phyloP scores from a whole-genome alignment of 768 basidiomycete genomes.

The Lepiota subincarnata region DNA sequence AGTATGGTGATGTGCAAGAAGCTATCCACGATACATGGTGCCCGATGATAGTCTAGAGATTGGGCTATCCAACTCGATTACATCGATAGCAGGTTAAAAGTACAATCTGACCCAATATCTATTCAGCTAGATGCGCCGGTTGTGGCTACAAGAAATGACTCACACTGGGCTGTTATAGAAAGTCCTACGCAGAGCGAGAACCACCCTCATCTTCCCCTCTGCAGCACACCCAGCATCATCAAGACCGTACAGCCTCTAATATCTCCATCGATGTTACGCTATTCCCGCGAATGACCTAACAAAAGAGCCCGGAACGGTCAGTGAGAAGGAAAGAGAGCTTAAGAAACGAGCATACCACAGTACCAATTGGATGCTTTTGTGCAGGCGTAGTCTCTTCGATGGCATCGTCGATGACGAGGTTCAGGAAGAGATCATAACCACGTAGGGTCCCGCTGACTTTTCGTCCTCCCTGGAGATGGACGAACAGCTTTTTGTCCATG shows the following conservation, averaged over 20 bases:
- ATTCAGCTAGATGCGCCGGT: not conserved
- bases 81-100: conserved; percentile 5
- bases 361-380: conserved; percentile 88
- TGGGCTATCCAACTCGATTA: not conserved
- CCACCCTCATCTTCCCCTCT: not conserved
- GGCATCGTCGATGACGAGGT: conserved; percentile 95
- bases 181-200: not conserved
- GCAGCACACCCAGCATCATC: conserved; percentile 4
- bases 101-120: not conserved
- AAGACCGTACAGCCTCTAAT: conserved; percentile 53
- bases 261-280: conserved; percentile 96
- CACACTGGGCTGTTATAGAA: conserved; percentile 1
- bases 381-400: conserved; percentile 87
- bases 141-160: not conserved
- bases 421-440: conserved; percentile 98
- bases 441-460: conserved; percentile 93
- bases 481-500: conserved; percentile 97
- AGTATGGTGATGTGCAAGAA: not conserved
- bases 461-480: conserved; percentile 91
- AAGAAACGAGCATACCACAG: conserved; percentile 61
- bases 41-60: no score
- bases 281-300: conserved; percentile 92
- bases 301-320: conserved; percentile 1
- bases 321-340: conserved; percentile 11
- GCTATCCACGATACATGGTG: no score